Conservation (phyloP, 306 rosid genomes). For the Quercus glauca region DNA sequence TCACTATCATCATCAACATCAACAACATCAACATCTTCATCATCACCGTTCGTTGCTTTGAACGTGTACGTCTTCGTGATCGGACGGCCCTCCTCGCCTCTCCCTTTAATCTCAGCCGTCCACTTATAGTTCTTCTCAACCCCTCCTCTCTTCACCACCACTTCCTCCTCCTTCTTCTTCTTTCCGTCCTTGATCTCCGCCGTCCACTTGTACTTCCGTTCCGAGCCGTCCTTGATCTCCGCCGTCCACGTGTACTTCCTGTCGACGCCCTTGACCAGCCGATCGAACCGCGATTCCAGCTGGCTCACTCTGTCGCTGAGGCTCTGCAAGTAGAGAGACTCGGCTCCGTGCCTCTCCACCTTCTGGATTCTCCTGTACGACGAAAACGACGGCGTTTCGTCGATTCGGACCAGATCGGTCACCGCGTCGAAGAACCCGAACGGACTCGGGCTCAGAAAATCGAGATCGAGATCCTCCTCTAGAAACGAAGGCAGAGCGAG, state of each 20-base stretch:
- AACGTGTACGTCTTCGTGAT: constrained; percentile 54
- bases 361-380: constrained; percentile 43
- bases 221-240: constrained; percentile 66
- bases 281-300: constrained; percentile 72
- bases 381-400: constrained; percentile 33
- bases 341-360: constrained; percentile 40
- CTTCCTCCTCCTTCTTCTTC: constrained; percentile 32
- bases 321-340: constrained; percentile 34
- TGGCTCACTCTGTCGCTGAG: constrained; percentile 61
- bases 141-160: constrained; percentile 1
- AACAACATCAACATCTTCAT: not conserved
- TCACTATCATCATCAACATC: not conserved
- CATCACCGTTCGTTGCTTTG: constrained; percentile 45
- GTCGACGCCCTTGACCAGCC: constrained; percentile 31
- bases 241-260: constrained; percentile 88
- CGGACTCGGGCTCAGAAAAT: constrained; percentile 17
- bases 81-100: constrained; percentile 47
- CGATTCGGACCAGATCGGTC: constrained; percentile 52
- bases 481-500: constrained; percentile 48
- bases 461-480: constrained; percentile 42
- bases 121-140: constrained; percentile 54
- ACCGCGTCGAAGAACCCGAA: constrained; percentile 34
- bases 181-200: constrained; percentile 63
- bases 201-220: constrained; percentile 70
- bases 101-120: constrained; percentile 85